phyloP scores from a whole-genome alignment of 106 monocot species.

The Phalaenopsis equestris region DNA sequence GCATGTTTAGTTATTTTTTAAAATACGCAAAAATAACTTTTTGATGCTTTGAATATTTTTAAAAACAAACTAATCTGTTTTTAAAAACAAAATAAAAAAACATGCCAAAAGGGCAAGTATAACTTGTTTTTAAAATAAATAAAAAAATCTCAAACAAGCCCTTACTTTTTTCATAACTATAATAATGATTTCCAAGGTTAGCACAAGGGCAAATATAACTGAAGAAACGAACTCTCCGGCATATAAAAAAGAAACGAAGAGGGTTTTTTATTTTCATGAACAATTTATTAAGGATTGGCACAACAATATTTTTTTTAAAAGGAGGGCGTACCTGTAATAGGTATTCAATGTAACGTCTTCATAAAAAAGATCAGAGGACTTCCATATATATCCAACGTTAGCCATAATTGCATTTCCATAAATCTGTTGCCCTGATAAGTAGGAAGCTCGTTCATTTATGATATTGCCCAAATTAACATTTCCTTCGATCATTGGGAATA shows the following conservation, averaged over 20 bases:
- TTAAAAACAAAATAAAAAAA: no score
- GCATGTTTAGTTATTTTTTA: no score
- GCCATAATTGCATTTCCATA: conserved; percentile 87
- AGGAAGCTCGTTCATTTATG: conserved; percentile 62
- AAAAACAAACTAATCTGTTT: no score
- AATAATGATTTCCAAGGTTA: background rate
- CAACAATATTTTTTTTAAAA: conserved; percentile 1
- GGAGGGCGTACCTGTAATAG: conserved; percentile 63
- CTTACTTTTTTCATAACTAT: background rate
- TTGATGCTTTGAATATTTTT: no score
- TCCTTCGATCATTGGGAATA: conserved; percentile 10
- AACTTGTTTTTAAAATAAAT: no score
- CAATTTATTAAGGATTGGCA: background rate
- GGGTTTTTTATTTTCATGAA: background rate
- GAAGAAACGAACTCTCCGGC: background rate
- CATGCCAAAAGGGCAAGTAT: no score
- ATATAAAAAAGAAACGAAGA: background rate
- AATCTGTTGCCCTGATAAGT: conserved; percentile 79
- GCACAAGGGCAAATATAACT: background rate
- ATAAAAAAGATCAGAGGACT: conserved; percentile 47
- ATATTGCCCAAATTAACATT: conserved; percentile 8
- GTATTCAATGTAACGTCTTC: conserved; percentile 59
- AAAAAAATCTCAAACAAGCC: no score
- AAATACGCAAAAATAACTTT: no score
- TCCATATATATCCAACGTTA: conserved; percentile 79